These are phyloP conservation scores for Colletotrichum sp. DNA, from an alignment of 2,329 filamentous ascomycete genomes.

Conservation along the genomic window DNA sequence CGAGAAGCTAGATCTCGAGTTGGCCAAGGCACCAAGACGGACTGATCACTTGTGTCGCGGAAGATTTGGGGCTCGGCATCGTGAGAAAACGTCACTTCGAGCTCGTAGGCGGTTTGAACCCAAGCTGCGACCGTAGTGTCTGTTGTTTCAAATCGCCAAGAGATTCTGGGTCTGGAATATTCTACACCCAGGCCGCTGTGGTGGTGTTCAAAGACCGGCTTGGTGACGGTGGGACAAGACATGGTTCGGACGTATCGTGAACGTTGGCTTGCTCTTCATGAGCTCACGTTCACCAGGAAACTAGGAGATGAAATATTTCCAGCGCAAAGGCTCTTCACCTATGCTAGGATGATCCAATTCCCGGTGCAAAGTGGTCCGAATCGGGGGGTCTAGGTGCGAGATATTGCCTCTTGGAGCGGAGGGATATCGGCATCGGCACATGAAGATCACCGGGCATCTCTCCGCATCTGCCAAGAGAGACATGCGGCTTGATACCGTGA, in stretches of 20 bases:
- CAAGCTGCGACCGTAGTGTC: neutral
- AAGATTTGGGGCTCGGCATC: neutral
- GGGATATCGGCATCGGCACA: neutral
- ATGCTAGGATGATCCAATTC: neutral
- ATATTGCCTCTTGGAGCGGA: no score
- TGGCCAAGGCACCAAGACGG: conserved; percentile 22
- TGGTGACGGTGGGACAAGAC: neutral
- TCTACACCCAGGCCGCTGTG: conserved; percentile 21
- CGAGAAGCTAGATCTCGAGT: conserved; percentile 26
- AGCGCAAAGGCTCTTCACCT: neutral
- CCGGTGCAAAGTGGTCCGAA: neutral
- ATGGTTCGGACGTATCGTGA: neutral
- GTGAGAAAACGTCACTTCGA: conserved; percentile 12
- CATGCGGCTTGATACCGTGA: neutral
- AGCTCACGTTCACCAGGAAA: neutral
- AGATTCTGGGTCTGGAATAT: conserved; percentile 16
- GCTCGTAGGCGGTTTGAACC: conserved; percentile 21
- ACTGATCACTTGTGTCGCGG: conserved; percentile 1
- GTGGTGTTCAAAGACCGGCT: conserved; percentile 22
- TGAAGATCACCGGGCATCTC: neutral
- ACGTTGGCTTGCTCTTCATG: neutral
- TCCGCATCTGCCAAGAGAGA: neutral
- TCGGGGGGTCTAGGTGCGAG: neutral
- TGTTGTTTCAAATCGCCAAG: conserved; percentile 17
- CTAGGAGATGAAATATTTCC: neutral